Conservation (phyloP, 78 protist species). For the Dictyostelium brefeldianum region DNA sequence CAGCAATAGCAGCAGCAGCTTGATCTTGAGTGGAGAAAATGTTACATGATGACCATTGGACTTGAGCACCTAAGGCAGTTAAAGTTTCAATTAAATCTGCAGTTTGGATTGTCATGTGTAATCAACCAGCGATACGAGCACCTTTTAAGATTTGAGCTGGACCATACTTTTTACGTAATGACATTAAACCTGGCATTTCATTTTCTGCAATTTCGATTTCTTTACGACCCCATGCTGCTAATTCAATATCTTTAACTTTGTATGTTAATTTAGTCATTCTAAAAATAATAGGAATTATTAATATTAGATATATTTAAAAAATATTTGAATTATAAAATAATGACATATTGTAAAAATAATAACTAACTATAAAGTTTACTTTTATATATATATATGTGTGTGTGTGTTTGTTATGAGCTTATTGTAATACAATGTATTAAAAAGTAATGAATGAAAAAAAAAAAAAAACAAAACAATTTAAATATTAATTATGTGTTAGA, state of each 20-base stretch:
- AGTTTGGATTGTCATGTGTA: slow-evolving; percentile 99
- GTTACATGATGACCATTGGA: slow-evolving; percentile 99
- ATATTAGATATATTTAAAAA: too few relatives aligned
- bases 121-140: slow-evolving; percentile 98
- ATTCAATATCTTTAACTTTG: slow-evolving; percentile 93
- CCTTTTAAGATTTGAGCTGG: slow-evolving; percentile 96
- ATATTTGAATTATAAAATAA: too few relatives aligned
- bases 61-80: slow-evolving; percentile 97
- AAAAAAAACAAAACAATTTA: too few relatives aligned
- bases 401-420: too few relatives aligned
- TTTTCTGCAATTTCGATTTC: slow-evolving; percentile 96
- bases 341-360: too few relatives aligned
- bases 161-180: slow-evolving; percentile 95
- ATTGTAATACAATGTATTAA: too few relatives aligned
- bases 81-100: slow-evolving; percentile 99
- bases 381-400: too few relatives aligned
- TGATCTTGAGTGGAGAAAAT: slow-evolving; percentile 99
- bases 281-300: too few relatives aligned
- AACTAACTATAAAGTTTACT: too few relatives aligned
- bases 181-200: slow-evolving; percentile 99
- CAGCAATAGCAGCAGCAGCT: slow-evolving; percentile 99
- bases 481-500: too few relatives aligned
- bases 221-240: slow-evolving; percentile 98
- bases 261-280: slow-evolving; percentile 62
- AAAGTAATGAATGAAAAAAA: too few relatives aligned